phyloP scores from a whole-genome alignment of 768 basidiomycete genomes.

The Mycena belliarum region DNA sequence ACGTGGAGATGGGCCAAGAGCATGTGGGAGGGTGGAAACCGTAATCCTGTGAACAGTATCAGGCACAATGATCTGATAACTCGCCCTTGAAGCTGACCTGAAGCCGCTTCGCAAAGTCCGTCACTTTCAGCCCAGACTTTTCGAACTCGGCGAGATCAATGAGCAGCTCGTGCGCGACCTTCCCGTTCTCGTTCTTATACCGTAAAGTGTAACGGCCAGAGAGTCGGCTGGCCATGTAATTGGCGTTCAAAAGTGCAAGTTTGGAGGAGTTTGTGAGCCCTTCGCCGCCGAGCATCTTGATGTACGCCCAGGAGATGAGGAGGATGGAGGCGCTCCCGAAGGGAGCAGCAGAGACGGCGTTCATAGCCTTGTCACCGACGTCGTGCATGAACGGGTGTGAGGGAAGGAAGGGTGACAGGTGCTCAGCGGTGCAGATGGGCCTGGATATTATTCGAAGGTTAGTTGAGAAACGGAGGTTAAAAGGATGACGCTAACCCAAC shows the following conservation, averaged over 20 bases:
- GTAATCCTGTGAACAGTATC: conserved; percentile 57
- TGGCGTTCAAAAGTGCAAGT: conserved; percentile 89
- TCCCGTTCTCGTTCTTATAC: conserved; percentile 87
- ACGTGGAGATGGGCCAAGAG: conserved; percentile 97
- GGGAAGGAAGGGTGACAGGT: conserved; percentile 93
- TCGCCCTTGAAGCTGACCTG: conserved; percentile 56
- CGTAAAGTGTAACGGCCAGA: conserved; percentile 81
- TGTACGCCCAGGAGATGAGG: conserved; percentile 98
- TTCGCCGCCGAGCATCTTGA: conserved; percentile 97
- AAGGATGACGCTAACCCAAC: conserved; percentile 62
- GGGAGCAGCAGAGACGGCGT: conserved; percentile 88
- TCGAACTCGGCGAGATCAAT: conserved; percentile 97
- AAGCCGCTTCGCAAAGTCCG: conserved; percentile 94
- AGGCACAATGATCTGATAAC: neutral
- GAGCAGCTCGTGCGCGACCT: conserved; percentile 94
- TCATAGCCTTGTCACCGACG: conserved; percentile 71
- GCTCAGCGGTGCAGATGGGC: conserved; percentile 92
- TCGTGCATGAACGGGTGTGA: conserved; percentile 75
- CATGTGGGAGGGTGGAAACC: conserved; percentile 97
- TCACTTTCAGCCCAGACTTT: conserved; percentile 85
- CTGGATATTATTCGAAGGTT: conserved; percentile 31
- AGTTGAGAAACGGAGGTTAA: conserved; percentile 12
- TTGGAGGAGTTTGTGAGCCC: conserved; percentile 87
- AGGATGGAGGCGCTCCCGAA: conserved; percentile 95
- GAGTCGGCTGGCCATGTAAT: conserved; percentile 93